Evolutionary conservation across 2,329 filamentous ascomycete species (phyloP), one percentile per base, ranked within the genome.

Genomic region (Curvularia sp.): DNA sequence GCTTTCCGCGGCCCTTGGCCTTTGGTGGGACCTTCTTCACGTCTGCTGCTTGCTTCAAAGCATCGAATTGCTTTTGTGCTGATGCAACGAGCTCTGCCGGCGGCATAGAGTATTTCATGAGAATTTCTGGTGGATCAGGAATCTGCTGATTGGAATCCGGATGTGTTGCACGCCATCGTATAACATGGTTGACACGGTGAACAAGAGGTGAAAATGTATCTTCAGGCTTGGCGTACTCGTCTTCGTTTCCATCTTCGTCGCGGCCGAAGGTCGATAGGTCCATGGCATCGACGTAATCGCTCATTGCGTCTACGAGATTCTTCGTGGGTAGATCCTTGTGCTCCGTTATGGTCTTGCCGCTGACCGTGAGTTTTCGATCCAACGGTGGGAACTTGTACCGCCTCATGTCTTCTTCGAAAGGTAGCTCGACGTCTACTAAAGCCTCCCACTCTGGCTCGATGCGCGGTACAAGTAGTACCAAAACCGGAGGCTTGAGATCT

Each of bases 351-450:
- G 86, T 84, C 63, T 91, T 90, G 0, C 94, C 94, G 10, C 88
- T 92, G n/a, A 96, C 85, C 0, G 93, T 97, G 59, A 97, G 80
- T 28, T 98, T 89, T 61, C 87, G 90, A 73, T 97, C 93, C 10
- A 99, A 80, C 0, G 94, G 92, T 5, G 95, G 93, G 66, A 99
- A 99, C 57, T 88, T 89, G 75, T 97, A 98, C n/a, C 85, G 85
- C 35, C 95, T 87, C 48, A 97, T 83, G 72, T 99, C 95, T 80
- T 99, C 95, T 2, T 92, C 89, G 70, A 97, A 99, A 0, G 95
- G 95, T 5, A 98, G 82, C 35, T 95, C 92, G 1, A 96, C 85
- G 72, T 99, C 95, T 62, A 97, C 88, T 1, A 99, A 83, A 67
- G 91, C 94, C 75, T 97, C 93, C 64, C 91, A 87, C 26, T 91